These are phyloP conservation scores for Coemansia sp. DNA, from an alignment of 192 early-diverging fungal genomes.

Conservation along the genomic window DNA sequence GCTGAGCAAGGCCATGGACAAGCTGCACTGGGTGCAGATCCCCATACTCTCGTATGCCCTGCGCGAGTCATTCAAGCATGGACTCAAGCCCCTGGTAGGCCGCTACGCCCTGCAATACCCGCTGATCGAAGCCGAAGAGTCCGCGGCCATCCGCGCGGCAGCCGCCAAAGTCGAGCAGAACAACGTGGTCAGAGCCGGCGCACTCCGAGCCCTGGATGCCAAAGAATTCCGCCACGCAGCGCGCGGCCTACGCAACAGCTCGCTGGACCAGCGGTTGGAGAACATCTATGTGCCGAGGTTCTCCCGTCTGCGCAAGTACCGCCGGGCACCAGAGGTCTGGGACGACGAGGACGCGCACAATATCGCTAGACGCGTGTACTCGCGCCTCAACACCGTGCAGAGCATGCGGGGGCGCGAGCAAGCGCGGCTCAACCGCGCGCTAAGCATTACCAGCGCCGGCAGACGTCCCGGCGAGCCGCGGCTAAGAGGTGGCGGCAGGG, in stretches of 20 bases:
- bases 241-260: slow-evolving; percentile 14
- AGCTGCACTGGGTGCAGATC: slow-evolving; percentile 12
- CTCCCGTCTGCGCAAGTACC: slow-evolving; percentile 43
- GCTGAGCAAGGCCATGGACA: slow-evolving; percentile 1
- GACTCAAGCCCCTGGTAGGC: slow-evolving; percentile 29
- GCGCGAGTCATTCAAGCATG: slow-evolving; percentile 17
- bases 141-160: slow-evolving; percentile 7
- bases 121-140: slow-evolving; percentile 39
- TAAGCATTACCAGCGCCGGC: not conserved
- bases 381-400: slow-evolving; percentile 9
- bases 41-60: slow-evolving; percentile 23
- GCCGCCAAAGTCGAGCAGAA: slow-evolving; percentile 10
- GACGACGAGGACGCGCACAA: slow-evolving; percentile 47
- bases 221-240: slow-evolving; percentile 40
- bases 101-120: slow-evolving; percentile 46
- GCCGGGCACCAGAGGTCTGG: slow-evolving; percentile 48
- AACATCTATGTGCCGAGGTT: slow-evolving; percentile 37
- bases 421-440: slow-evolving; percentile 4
- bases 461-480: slow-evolving; percentile 21
- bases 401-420: not conserved
- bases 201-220: slow-evolving; percentile 25
- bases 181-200: slow-evolving; percentile 28
- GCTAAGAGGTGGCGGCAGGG: slow-evolving; percentile 18
- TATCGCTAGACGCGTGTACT: slow-evolving; percentile 33
- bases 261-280: slow-evolving; percentile 39